Conservation (phyloP, 352 stramenopile species). For the Pythium coloratum region DNA sequence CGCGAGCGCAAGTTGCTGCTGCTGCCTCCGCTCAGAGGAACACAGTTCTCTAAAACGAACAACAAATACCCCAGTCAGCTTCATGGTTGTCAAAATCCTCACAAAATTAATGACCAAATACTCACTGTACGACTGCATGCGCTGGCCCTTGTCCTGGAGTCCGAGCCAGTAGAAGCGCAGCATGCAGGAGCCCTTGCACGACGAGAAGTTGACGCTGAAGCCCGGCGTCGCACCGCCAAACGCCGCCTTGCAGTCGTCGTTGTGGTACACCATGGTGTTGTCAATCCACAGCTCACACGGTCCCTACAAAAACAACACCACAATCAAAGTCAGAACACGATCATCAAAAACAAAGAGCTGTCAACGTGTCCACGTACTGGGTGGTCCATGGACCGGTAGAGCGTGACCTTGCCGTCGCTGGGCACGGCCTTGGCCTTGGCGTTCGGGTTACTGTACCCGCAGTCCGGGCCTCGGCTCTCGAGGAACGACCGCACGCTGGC, state of each 20-base stretch:
- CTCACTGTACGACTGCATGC: conserved; percentile 23
- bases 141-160: conserved; percentile 26
- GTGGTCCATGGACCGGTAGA: conserved; percentile 22
- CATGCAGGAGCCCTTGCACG: conserved; percentile 21
- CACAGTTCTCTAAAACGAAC: not conserved
- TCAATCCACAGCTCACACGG: conserved; percentile 23
- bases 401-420: conserved; percentile 14
- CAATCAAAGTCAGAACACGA: not conserved
- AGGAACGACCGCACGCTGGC: too few relatives aligned
- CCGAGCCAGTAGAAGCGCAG: conserved; percentile 34
- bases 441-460: conserved; percentile 23
- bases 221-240: conserved; percentile 1
- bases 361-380: not conserved
- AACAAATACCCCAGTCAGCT: too few relatives aligned
- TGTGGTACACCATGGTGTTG: conserved; percentile 21
- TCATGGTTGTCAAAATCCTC: too few relatives aligned
- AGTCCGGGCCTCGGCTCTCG: conserved; percentile 21
- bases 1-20: too few relatives aligned
- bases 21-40: too few relatives aligned
- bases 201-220: conserved; percentile 22
- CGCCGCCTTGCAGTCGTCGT: conserved; percentile 27
- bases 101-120: too few relatives aligned
- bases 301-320: not conserved
- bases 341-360: too few relatives aligned
- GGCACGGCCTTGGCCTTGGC: conserved; percentile 21